phyloP scores from a whole-genome alignment of 306 rosid species.

The Rubus idaeus region DNA sequence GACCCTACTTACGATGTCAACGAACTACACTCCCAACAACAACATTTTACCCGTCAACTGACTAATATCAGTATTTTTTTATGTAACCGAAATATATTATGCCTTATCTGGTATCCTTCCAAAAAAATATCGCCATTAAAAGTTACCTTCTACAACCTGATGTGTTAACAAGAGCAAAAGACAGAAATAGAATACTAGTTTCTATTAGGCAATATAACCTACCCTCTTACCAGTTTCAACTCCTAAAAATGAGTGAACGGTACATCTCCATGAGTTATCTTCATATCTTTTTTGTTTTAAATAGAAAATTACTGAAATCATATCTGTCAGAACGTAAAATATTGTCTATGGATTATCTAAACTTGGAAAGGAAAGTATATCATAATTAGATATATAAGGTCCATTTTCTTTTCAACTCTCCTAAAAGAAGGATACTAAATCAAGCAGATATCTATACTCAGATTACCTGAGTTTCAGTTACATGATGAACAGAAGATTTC shows the following conservation, averaged over 20 bases:
- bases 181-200: background rate
- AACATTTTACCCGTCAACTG: background rate
- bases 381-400: background rate
- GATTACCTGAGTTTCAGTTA: constrained; percentile 92
- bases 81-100: background rate
- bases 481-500: constrained; percentile 84
- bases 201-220: background rate
- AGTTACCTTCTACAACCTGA: background rate
- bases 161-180: background rate
- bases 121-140: background rate
- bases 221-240: background rate
- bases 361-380: background rate
- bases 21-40: background rate
- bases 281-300: background rate
- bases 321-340: background rate
- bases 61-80: background rate
- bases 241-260: background rate
- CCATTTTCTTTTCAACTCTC: background rate
- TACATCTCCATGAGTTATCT: background rate
- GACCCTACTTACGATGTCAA: background rate
- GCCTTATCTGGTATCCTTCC: background rate
- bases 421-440: background rate
- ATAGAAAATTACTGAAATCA: background rate
- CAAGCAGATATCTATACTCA: constrained; percentile 31
- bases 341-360: background rate